These are phyloP conservation scores for Gynandropsis gynandra DNA, from an alignment of 345 rosid species.

Conservation along the genomic window DNA sequence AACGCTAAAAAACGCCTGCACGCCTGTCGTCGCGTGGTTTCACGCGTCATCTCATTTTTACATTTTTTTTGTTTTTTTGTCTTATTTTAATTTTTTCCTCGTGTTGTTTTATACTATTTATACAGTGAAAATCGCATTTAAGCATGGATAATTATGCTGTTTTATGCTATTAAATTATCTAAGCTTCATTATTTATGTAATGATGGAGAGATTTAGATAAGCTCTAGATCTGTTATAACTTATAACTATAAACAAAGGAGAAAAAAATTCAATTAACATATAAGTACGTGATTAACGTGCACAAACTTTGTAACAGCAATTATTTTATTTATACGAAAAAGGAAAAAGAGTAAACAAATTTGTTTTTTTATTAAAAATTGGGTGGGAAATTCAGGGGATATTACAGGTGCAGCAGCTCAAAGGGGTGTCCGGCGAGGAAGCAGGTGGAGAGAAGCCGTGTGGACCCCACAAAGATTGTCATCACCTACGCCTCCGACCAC, in stretches of 20 bases:
- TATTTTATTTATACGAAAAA: not conserved
- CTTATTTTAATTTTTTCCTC: too few species aligned
- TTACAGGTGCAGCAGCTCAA: conserved; percentile 71
- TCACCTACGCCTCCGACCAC: conserved; percentile 67
- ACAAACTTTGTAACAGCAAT: conserved; percentile 2
- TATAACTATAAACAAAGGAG: conserved; percentile 16
- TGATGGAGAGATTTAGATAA: conserved; percentile 17
- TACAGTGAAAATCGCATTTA: too few species aligned
- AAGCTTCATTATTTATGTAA: too few species aligned
- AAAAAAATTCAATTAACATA: conserved; percentile 11
- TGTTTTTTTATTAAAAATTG: not conserved
- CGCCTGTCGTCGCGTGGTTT: not conserved
- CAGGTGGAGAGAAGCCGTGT: conserved; percentile 71
- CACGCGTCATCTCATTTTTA: conserved; percentile 19
- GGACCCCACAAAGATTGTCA: conserved; percentile 49
- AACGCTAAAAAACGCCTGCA: not conserved
- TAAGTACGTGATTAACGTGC: conserved; percentile 27
- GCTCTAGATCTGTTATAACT: conserved; percentile 18
- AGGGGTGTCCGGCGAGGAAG: conserved; percentile 78
- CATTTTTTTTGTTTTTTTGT: too few species aligned
- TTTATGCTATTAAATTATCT: too few species aligned
- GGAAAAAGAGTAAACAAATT: not conserved
- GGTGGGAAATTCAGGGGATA: conserved; percentile 44
- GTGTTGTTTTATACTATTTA: too few species aligned
- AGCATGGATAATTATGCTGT: too few species aligned